Conservation (phyloP, 495 filamentous ascomycete genomes). For the Monascus purpureus region DNA sequence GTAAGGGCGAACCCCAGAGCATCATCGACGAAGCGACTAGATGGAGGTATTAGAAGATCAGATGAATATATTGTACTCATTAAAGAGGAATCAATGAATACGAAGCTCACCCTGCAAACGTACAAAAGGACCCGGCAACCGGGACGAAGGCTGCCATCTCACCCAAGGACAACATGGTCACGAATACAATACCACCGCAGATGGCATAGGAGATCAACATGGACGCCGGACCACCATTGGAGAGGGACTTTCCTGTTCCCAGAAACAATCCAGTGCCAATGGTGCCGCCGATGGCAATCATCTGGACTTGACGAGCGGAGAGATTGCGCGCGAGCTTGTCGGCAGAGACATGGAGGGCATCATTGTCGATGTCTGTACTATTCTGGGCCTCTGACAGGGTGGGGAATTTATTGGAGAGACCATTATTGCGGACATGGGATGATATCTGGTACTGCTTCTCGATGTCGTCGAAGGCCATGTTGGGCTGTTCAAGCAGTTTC, state of each 20-base stretch:
- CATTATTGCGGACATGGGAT: too few relatives aligned
- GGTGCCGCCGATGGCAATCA: conserved; percentile 49
- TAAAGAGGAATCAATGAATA: too few relatives aligned
- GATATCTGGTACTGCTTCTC: conserved; percentile 16
- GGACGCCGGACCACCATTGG: conserved; percentile 46
- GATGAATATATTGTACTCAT: too few relatives aligned
- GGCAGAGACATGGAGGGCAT: conserved; percentile 10
- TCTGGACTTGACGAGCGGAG: conserved; percentile 41
- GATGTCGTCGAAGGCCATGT: conserved; percentile 5
- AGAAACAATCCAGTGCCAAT: conserved; percentile 56
- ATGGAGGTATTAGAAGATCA: too few relatives aligned
- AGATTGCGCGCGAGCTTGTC: conserved; percentile 22
- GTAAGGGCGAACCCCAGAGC: conserved; percentile 37
- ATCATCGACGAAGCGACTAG: conserved; percentile 44
- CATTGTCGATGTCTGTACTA: conserved; percentile 2
- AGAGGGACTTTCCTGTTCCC: conserved; percentile 43
- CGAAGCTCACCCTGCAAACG: conserved; percentile 32
- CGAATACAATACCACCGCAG: conserved; percentile 33
- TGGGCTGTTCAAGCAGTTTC: too few relatives aligned
- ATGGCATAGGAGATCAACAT: conserved; percentile 44
- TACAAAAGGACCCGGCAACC: conserved; percentile 37
- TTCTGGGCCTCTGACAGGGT: too few relatives aligned
- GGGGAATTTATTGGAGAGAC: too few relatives aligned
- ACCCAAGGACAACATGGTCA: conserved; percentile 35
- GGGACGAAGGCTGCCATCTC: conserved; percentile 39